Percentiles rank a stretch among this genome's conserved stretches.
phyloP scores from a whole-genome alignment of 306 rosid species.

The Pterocarpus macrocarpus region DNA sequence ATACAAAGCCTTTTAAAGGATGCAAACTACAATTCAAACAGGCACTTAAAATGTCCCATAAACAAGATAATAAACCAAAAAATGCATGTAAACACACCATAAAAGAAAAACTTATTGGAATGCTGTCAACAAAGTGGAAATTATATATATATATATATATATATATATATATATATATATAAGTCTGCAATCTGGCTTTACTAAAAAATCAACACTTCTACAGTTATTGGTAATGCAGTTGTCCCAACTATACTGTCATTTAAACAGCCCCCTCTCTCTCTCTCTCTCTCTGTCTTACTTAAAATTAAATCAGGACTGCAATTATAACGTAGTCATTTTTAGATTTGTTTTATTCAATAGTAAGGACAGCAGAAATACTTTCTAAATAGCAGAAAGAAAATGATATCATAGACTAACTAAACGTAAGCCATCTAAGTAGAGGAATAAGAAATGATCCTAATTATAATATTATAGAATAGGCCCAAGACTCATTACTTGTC shows the following conservation, averaged over 20 bases:
- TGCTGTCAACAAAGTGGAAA: constrained; percentile 2
- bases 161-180: neutral
- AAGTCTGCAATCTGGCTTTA: constrained; percentile 9
- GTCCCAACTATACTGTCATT: neutral
- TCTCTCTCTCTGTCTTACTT: too few relatives aligned
- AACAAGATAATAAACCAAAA: neutral
- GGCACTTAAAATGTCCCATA: neutral
- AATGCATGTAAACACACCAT: constrained; percentile 2
- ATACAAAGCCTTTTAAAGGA: too few relatives aligned
- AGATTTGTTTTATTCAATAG: neutral
- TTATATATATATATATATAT: neutral
- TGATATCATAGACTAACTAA: constrained; percentile 14
- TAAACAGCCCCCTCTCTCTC: neutral
- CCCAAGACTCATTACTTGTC: constrained; percentile 71
- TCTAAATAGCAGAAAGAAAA: constrained; percentile 14
- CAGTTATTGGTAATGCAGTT: constrained; percentile 9
- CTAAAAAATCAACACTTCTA: constrained; percentile 4
- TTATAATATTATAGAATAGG: constrained; percentile 5
- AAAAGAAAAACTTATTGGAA: neutral
- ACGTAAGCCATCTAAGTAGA: constrained; percentile 30
- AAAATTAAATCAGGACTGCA: constrained; percentile 16
- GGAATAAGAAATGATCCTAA: constrained; percentile 12
- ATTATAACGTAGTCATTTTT: neutral
- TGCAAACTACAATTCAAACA: too few relatives aligned
- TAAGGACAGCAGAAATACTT: neutral